Percentiles rank a stretch among this genome's conserved stretches.
phyloP scores from a whole-genome alignment of 139 green algal species.

The Eudorina sp. region DNA sequence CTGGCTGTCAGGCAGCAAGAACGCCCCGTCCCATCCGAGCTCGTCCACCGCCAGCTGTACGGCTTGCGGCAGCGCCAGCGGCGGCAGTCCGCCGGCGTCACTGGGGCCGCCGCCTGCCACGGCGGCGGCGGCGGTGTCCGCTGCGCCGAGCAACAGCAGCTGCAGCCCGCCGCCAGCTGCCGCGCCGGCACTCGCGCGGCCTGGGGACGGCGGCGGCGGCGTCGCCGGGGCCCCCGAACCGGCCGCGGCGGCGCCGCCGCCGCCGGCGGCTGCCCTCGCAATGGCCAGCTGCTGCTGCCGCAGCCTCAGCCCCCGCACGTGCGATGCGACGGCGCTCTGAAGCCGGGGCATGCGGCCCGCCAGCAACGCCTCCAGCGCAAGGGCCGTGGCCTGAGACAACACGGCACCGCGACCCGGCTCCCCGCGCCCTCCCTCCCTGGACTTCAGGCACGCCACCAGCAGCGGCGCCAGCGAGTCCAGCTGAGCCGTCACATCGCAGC shows the following conservation, averaged over 20 bases:
- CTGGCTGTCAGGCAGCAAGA: slow-evolving; percentile 32
- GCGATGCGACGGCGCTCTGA: not conserved
- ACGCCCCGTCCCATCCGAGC: not conserved
- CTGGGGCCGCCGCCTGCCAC: not conserved
- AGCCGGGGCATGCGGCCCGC: not conserved
- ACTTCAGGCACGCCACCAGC: slow-evolving; percentile 34
- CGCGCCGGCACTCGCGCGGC: no score
- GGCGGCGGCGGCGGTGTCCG: not conserved
- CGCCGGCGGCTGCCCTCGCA: not conserved
- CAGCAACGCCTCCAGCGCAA: not conserved
- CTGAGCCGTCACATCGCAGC: not conserved
- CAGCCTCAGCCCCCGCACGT: not conserved
- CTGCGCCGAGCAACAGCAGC: not conserved
- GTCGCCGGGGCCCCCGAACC: not conserved
- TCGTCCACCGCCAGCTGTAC: slow-evolving; percentile 19
- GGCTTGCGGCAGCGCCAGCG: not conserved
- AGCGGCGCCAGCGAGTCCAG: not conserved
- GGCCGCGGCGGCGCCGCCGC: not conserved
- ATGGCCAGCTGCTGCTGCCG: not conserved
- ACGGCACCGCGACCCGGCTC: not conserved
- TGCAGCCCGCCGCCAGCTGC: not conserved
- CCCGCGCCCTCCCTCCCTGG: not conserved
- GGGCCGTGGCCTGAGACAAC: not conserved
- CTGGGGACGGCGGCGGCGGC: no score
- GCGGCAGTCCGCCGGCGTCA: not conserved